Conservation (phyloP, 495 filamentous ascomycete species). For the Pseudoneurospora amorphoporcata region DNA sequence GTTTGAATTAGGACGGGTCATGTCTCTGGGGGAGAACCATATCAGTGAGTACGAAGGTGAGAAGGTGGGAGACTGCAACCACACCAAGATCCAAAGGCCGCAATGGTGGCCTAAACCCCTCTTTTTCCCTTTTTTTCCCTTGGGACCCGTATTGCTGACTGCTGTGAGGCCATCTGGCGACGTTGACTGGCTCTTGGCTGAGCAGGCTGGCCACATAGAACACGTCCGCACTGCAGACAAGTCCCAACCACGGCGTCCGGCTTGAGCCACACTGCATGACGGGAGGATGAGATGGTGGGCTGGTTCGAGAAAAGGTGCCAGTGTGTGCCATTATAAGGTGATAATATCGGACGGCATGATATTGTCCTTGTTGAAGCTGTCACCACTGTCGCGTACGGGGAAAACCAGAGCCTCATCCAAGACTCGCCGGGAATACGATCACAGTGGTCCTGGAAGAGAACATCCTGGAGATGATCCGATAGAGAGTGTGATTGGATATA, state of each 20-base stretch:
- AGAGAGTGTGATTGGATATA: background rate
- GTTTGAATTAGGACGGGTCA: background rate
- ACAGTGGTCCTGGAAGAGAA: background rate
- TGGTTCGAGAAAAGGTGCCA: background rate
- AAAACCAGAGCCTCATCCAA: background rate
- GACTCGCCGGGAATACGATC: background rate
- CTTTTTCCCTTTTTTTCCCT: background rate
- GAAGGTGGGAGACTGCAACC: background rate
- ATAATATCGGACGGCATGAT: background rate
- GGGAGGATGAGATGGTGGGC: slow-evolving; percentile 1
- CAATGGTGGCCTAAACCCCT: background rate
- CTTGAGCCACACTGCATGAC: slow-evolving; percentile 11
- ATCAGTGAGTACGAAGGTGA: background rate
- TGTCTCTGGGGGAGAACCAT: background rate
- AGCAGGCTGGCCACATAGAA: background rate
- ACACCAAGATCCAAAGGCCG: background rate
- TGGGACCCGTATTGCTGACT: background rate
- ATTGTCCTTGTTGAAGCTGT: background rate
- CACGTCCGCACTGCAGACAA: background rate
- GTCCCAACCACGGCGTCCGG: slow-evolving; percentile 5
- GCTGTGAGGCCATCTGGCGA: background rate
- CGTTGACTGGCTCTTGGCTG: background rate
- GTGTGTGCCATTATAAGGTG: background rate
- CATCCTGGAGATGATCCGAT: background rate
- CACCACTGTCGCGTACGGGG: background rate